Evolutionary conservation across 768 basidiomycete genomes (phyloP), one percentile per base, ranked within the genome.

Genomic region (Termitomyces sp.): DNA sequence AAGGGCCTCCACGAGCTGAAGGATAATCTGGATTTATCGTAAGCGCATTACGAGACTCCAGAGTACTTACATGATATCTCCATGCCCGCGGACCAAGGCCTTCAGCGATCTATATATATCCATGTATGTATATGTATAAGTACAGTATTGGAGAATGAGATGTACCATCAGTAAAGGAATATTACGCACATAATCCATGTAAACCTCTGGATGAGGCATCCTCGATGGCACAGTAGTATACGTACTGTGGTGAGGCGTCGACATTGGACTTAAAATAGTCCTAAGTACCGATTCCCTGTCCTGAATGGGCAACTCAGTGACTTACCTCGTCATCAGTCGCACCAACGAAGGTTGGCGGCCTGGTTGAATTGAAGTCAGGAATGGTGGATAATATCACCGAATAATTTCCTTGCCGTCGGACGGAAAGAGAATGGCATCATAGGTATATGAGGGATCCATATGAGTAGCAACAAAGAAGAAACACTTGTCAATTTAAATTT

Each of bases 191-290:
- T 85, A 88, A 70, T 91, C 88, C 89, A 92, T 92, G 65, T 87
- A 82, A 41, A 88, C 80, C 68, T 91, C 88, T 11, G 90, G 90
- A 67, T 92, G 90, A 0, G 90, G 90, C 75, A 88, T 79, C 51
- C 85, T 83, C 45, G 82, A 71, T 32, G 77, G 77, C 28, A 76
- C 69, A 53, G 71, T 66, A 43, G 74, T 74, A 52, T 77, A 77
- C 11, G 75, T 68, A 14, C 70, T 70, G 56, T 79, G 77, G 45
- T 77, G 75, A 54, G 73, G 69, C 17, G 73, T 62, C 51, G 75
- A 66, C 69, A 77, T 74, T 2, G 75, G 75, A 59, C 79, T 80
- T 57, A 1, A 28, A 12, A 50, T 5, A 28, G 21, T 37, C 43
- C 53, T 57, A 28, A 19, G 28, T 41, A 17, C 56, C 28, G 19